A percentile compares a stretch with the other conserved stretches of the same genome.
These are phyloP conservation scores for Leccinum ochraceum DNA, from an alignment of 768 basidiomycete species.

Conservation along the genomic window DNA sequence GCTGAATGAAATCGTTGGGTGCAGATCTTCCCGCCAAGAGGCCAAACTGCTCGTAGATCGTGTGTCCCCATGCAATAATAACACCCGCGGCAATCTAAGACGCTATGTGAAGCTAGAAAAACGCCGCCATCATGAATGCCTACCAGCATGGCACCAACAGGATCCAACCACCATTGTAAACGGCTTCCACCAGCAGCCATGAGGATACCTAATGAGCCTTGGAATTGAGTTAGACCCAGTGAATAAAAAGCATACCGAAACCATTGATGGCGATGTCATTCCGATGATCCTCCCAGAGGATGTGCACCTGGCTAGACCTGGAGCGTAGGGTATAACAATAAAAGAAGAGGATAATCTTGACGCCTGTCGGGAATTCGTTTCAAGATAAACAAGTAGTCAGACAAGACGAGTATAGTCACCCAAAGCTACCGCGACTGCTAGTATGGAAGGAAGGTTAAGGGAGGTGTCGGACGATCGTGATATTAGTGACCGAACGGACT, in stretches of 20 bases:
- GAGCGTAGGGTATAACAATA: constrained; percentile 81
- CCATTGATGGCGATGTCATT: constrained; percentile 86
- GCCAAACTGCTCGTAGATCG: constrained; percentile 79
- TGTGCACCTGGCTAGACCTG: constrained; percentile 86
- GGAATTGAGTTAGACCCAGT: background rate
- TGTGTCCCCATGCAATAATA: constrained; percentile 73
- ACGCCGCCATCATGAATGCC: constrained; percentile 25
- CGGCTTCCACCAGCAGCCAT: constrained; percentile 85
- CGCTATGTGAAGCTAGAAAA: background rate
- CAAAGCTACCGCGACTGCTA: constrained; percentile 82
- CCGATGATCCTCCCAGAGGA: constrained; percentile 97
- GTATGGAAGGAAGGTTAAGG: constrained; percentile 80
- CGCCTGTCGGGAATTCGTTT: constrained; percentile 43
- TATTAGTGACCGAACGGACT: constrained; percentile 74
- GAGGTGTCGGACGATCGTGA: constrained; percentile 53
- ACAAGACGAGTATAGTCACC: constrained; percentile 36
- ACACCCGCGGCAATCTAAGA: constrained; percentile 76
- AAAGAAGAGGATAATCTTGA: constrained; percentile 84
- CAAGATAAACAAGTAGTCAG: background rate
- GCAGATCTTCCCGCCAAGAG: constrained; percentile 92
- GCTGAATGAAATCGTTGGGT: constrained; percentile 85
- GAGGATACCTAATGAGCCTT: constrained; percentile 56
- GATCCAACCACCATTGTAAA: constrained; percentile 82
- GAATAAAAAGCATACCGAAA: constrained; percentile 49
- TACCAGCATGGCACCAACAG: constrained; percentile 75